phyloP scores from a whole-genome alignment of 805 yeast genomes.

The Pichia membranifaciens region DNA sequence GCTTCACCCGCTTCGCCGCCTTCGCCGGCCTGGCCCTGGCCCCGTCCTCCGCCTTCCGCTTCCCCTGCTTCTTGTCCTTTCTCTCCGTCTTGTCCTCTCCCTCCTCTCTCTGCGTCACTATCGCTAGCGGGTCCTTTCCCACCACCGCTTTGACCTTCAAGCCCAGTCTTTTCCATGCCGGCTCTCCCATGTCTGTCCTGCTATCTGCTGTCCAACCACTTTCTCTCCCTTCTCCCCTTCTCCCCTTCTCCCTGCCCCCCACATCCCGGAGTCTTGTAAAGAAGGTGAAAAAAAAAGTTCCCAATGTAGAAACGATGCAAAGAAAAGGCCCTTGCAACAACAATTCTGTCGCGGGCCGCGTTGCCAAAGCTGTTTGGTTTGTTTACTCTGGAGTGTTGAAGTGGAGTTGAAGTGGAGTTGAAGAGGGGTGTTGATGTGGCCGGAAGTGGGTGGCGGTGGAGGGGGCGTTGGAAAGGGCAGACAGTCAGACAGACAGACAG shows the following conservation, averaged over 20 bases:
- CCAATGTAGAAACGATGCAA: no score
- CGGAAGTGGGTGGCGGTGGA: no score
- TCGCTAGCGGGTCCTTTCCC: conserved; percentile 40
- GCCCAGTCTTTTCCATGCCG: conserved; percentile 83
- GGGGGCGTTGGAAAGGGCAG: no score
- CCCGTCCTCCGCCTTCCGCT: conserved; percentile 29
- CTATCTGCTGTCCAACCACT: neutral
- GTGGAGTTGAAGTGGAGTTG: no score
- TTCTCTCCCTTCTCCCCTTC: neutral
- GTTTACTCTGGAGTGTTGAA: no score
- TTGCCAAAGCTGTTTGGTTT: no score
- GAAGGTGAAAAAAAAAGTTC: neutral
- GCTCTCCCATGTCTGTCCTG: conserved; percentile 31
- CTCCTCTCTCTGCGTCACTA: conserved; percentile 33
- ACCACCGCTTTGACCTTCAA: conserved; percentile 49
- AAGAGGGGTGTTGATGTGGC: no score
- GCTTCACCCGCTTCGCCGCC: conserved; percentile 63
- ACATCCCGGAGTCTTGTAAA: neutral
- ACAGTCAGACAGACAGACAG: no score
- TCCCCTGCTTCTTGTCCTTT: conserved; percentile 25
- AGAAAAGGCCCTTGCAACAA: neutral
- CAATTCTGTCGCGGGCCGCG: neutral
- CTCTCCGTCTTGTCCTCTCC: neutral
- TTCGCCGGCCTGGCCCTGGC: conserved; percentile 34
- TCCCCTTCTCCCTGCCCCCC: neutral